Evolutionary conservation across 192 early-diverging fungal genomes (phyloP), one percentile per base, ranked within the genome.

Genomic region (Coemansia sp.): DNA sequence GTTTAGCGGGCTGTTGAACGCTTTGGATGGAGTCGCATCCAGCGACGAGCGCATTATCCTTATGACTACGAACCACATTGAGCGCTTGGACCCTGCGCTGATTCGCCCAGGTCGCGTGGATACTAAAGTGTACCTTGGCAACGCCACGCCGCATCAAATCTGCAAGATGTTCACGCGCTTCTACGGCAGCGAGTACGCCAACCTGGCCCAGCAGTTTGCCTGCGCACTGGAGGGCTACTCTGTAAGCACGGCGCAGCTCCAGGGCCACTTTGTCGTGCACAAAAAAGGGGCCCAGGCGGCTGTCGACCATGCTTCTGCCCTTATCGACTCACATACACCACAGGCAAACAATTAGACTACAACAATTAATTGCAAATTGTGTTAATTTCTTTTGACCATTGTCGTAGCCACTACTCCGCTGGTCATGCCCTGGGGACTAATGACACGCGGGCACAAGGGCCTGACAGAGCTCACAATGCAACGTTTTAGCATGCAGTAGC

Each of bases 201-300:
- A 64, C 14, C 70, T 93, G 61, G 94, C 90, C 9, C 84, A 91
- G 2, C 48, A 66, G 58, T 97, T 99, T 87, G 88, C 91, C 2
- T 55, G 76, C 2, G 72, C 61, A 23, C 59, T 89, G 12, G 64
- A 71, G 21, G 84, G 83, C 33, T 75, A 85, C 38, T 62, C 68
- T 5, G 84, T 93, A 34, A 94, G 93, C 75, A 93, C 94, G 6
- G 95, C 95, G 0, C 85, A 85, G 64, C 70, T 99, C 34, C 97
- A 99, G 79, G 97, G 97, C 3, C 97, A 99, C 80, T 99, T 99
- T 89, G 93, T 96, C 9, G 77, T 90, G 36, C 86, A 87, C 56
- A 91, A 95, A 53, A 90, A 94, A 66, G 78, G 85, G 60, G 88
- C 95, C 0, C 61, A 85, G 45, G 79, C 71, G 12, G 93, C 94